Base-by-base conservation (phyloP, 106 monocot species). In the Allium fistulosum region DNA sequence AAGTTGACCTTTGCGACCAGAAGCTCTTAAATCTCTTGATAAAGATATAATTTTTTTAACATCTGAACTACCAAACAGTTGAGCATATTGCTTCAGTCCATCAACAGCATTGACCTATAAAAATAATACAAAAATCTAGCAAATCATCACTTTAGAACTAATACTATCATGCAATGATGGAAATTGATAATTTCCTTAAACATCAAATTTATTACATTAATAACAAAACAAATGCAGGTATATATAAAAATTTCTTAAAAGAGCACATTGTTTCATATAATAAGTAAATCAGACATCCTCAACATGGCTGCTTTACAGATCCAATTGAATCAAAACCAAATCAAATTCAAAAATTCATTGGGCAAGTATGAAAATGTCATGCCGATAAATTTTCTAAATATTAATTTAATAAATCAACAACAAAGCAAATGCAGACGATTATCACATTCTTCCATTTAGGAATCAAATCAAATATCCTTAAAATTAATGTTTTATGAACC, bases 71-170 rank as follows among this genome's bases (percentile, higher is more conserved):
- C 82, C 84, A 63, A 90, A 67, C 63, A 94, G 51, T 48, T 78
- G 74, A 63, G 82, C 82, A 72, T 84, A 94, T 2, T 90, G 57
- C 53, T 84, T 87, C n/a, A 94, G 86, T 53, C 90, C 90, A 56
- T 94, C 94, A 58, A 84, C 78, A 64, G 74, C 68, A 84, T 90
- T 94, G 17, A 90, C 80, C 94, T 94, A 62, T 10, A 27, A 45
- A 37, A 15, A 15, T 55, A 37, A 37, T 37, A 37, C 37, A 1
- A 37, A 37, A 37, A 37, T 37, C 5, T 37, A 37, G 37, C 37
- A 37, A 37, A 37, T 37, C 37, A 37, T 37, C 37, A 37, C 7
- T 57, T 6, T 57, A 57, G 56, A 57, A 16, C 56, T 13, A 57
- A 2, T 16, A 9, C 56, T 13, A 57, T 16, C 56, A 57, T 13